Evolutionary conservation across 2,329 filamentous ascomycete species (phyloP), one percentile per base, ranked within the genome.

Genomic region (Aspergillus fischeri): DNA sequence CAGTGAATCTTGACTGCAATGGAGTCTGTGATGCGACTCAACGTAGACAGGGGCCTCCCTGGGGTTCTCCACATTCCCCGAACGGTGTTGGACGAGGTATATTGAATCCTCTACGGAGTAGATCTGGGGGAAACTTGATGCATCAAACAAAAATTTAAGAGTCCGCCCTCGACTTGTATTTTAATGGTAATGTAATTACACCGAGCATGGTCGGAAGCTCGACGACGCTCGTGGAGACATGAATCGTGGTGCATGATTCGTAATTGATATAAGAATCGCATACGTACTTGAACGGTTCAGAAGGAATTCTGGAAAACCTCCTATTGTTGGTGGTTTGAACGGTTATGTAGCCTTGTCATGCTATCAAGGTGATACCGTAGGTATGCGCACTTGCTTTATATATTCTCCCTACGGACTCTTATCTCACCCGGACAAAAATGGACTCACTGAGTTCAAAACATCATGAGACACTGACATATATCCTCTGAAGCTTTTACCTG

Each of bases 11-110:
- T 63, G 58, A 21, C 21, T 58, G 29, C 17, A n/a, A 29, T 48
- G 35, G 47, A 44, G 51, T 59, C 50, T 52, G 55, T 51, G 24
- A 60, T 56, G 41, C 49, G 59, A 57, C 49, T 65, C 48, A 59
- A 54, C 51, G 53, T 21, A 50, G 53, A 54, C 29, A 51, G 60
- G 20, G 62, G 44, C 49, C 61, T 65, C 24, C 52, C 50, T 55
- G 60, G 56, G 54, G 53, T 38, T 59, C 66, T 73, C 68, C 69
- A 70, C 71, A 73, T 73, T 52, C 70, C 70, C 67, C 53, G 52
- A 45, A 42, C 51, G 29, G 44, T 52, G 42, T 21, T 51, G 51
- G 38, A 24, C 49, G 49, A 54, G 50, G 25, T 53, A 50, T 27
- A 21, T 27, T 27, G 35, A n/a, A 27, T 47, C 44, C 44, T 11